Evolutionary conservation across 345 rosid species (phyloP).

Genomic region (Rhodomyrtus tomentosa): DNA sequence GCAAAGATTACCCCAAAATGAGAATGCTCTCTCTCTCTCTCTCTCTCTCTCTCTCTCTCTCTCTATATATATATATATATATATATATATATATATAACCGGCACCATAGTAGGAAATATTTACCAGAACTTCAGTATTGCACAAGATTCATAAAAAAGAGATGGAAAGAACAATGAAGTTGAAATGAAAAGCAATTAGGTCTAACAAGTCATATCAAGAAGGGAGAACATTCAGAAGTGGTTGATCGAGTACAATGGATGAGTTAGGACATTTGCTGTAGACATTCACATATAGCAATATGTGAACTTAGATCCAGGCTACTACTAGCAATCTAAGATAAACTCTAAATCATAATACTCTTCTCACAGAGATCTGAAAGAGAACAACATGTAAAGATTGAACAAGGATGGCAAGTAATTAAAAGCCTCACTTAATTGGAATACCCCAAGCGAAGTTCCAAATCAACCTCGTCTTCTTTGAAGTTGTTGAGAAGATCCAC

Average conservation of each 20-base stretch:
- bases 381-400: not conserved
- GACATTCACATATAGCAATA: not conserved
- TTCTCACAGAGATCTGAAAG: not conserved
- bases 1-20: not conserved
- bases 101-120: not conserved
- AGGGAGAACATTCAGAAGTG: not conserved
- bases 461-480: constrained; percentile 57
- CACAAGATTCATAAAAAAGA: not conserved
- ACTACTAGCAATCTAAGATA: not conserved
- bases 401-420: not conserved
- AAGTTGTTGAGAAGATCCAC: constrained; percentile 41
- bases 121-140: not conserved
- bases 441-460: constrained; percentile 88
- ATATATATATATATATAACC: too few relatives aligned
- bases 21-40: not conserved
- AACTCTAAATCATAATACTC: not conserved
- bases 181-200: not conserved
- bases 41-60: not conserved
- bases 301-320: not conserved
- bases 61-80: too few relatives aligned
- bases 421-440: constrained; percentile 15
- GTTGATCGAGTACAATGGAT: not conserved
- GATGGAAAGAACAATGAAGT: not conserved
- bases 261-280: not conserved
- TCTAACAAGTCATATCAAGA: not conserved